These are phyloP conservation scores for Adenanthera pavonina DNA, from an alignment of 306 rosid species.

Conservation along the genomic window DNA sequence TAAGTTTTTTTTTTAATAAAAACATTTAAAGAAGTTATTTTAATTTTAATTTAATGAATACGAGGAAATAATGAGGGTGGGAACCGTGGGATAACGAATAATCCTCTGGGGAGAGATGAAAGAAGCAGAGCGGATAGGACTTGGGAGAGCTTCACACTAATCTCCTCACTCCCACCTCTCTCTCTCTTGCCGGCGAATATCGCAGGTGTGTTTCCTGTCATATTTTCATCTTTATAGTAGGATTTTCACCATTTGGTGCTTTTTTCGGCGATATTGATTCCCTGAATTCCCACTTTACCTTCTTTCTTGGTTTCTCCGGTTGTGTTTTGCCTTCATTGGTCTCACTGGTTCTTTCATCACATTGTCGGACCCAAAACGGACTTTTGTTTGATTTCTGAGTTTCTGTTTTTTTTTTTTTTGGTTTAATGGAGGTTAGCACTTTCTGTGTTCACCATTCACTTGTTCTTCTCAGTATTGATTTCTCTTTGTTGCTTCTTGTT, in stretches of 20 bases:
- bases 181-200: constrained; percentile 13
- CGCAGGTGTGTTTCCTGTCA: not conserved
- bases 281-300: not conserved
- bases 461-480: not conserved
- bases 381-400: not conserved
- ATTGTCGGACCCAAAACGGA: not conserved
- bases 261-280: not conserved
- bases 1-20: no score
- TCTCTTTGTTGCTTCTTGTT: not conserved
- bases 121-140: not conserved
- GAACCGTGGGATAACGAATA: no score
- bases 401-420: not conserved
- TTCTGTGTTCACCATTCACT: not conserved
- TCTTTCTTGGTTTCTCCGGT: not conserved
- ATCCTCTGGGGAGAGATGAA: not conserved
- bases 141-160: not conserved
- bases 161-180: not conserved
- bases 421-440: not conserved
- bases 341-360: not conserved
- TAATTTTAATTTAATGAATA: no score
- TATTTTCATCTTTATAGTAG: not conserved
- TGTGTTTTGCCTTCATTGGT: not conserved
- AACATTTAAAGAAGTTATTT: no score
- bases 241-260: no score
- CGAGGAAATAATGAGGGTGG: no score